These are phyloP conservation scores for Podila minutissima DNA, from an alignment of 192 early-diverging fungal species.

Conservation along the genomic window DNA sequence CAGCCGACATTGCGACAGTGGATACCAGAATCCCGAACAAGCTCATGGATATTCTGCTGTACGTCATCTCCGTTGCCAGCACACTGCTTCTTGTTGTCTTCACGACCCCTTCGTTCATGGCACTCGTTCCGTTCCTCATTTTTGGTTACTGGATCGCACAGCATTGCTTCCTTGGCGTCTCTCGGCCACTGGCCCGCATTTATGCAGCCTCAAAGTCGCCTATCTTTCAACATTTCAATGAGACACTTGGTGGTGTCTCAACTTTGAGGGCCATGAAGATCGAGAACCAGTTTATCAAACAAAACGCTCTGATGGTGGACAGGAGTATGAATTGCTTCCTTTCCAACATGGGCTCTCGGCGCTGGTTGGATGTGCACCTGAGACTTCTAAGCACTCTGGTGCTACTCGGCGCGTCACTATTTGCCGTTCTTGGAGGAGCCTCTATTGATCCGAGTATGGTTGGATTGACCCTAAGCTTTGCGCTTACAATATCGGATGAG, in stretches of 20 bases:
- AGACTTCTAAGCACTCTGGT: conserved; percentile 47
- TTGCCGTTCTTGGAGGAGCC: conserved; percentile 18
- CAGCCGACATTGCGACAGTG: conserved; percentile 20
- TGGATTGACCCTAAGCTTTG: conserved; percentile 63
- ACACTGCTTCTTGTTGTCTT: conserved; percentile 24
- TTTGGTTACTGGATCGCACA: conserved; percentile 43
- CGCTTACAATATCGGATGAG: conserved; percentile 76
- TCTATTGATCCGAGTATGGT: conserved; percentile 67
- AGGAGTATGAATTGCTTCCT: conserved; percentile 24
- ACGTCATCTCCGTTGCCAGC: conserved; percentile 38
- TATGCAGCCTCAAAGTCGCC: conserved; percentile 77
- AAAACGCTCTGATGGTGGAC: conserved; percentile 47
- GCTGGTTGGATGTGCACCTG: conserved; percentile 39
- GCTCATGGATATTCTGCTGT: conserved; percentile 35
- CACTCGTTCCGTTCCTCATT: conserved; percentile 26
- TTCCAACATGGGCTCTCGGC: conserved; percentile 23
- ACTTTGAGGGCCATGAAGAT: conserved; percentile 60
- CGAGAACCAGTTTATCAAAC: conserved; percentile 61
- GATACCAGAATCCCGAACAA: conserved; percentile 26
- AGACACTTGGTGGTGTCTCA: conserved; percentile 59
- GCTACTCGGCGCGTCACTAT: conserved; percentile 6
- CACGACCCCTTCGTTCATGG: conserved; percentile 20
- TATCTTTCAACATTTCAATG: conserved; percentile 69
- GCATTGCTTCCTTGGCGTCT: conserved; percentile 64
- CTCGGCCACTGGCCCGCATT: conserved; percentile 75